phyloP scores from a whole-genome alignment of 148 eudicot species.

The Dysphania ambrosioides region DNA sequence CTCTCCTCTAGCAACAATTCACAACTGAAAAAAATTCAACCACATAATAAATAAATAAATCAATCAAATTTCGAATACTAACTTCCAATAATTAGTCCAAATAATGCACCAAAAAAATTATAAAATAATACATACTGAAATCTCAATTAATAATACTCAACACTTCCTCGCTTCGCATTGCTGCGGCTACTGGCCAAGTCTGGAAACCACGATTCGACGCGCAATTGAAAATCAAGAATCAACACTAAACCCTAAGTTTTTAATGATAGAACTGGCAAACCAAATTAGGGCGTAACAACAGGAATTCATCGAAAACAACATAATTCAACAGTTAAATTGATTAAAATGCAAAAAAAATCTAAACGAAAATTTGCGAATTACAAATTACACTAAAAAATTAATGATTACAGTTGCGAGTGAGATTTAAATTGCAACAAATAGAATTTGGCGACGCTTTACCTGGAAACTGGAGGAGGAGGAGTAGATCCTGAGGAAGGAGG shows the following conservation, averaged over 20 bases:
- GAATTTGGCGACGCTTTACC: slow-evolving; percentile 1
- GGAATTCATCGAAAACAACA: too few species aligned
- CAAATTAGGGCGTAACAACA: too few species aligned
- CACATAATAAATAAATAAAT: background rate
- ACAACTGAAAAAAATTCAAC: slow-evolving; percentile 26
- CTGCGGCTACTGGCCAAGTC: background rate
- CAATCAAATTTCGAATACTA: background rate
- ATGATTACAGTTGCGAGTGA: too few species aligned
- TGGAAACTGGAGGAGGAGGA: background rate
- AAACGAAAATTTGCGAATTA: background rate
- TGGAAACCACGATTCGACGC: background rate
- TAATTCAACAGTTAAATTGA: background rate
- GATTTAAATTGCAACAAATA: background rate
- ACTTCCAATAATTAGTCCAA: background rate
- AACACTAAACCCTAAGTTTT: background rate
- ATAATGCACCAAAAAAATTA: too few species aligned
- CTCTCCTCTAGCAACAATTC: slow-evolving; percentile 28
- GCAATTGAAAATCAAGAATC: background rate
- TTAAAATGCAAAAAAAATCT: background rate
- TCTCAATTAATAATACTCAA: slow-evolving; percentile 9
- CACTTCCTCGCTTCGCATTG: background rate
- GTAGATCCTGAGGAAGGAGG: too few species aligned
- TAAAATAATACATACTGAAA: slow-evolving; percentile 8
- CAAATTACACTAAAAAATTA: background rate
- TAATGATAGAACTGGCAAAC: background rate